Percentiles rank a stretch among this genome's conserved stretches.
phyloP scores from a whole-genome alignment of 805 yeast genomes.

The Lachancea thermotolerans region DNA sequence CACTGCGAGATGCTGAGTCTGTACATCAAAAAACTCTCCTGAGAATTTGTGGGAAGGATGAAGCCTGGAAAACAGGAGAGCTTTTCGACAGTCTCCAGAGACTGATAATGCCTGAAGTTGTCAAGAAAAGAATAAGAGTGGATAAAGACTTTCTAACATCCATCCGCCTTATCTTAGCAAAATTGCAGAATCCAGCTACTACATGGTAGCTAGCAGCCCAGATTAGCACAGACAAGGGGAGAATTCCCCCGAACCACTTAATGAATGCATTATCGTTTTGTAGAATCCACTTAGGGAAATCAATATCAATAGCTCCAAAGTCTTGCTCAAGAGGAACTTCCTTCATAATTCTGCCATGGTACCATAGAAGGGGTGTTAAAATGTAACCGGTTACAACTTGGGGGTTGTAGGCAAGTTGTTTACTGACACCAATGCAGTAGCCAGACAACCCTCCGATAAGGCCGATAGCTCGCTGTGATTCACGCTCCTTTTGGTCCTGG shows the following conservation, averaged over 20 bases:
- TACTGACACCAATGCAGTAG: conserved; percentile 19
- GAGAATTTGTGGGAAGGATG: conserved; percentile 2
- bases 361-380: conserved; percentile 15
- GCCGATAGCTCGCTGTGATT: conserved; percentile 19
- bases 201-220: conserved; percentile 22
- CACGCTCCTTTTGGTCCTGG: conserved; percentile 12
- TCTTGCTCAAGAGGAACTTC: conserved; percentile 13
- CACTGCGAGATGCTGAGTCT: too few species aligned
- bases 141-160: conserved; percentile 17
- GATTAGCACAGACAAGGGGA: conserved; percentile 19
- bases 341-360: conserved; percentile 20
- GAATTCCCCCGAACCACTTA: conserved; percentile 18
- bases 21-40: neutral
- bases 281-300: conserved; percentile 21
- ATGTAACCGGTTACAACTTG: conserved; percentile 20
- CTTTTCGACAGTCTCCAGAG: conserved; percentile 14
- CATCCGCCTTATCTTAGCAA: conserved; percentile 14
- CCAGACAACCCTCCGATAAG: conserved; percentile 24
- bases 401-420: conserved; percentile 16
- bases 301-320: conserved; percentile 15
- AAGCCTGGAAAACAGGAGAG: conserved; percentile 1
- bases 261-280: conserved; percentile 13
- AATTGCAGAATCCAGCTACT: conserved; percentile 21
- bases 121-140: conserved; percentile 11
- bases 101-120: conserved; percentile 14